These are phyloP conservation scores for Solanum acaule DNA, from an alignment of 257 asterid species.

Conservation along the genomic window DNA sequence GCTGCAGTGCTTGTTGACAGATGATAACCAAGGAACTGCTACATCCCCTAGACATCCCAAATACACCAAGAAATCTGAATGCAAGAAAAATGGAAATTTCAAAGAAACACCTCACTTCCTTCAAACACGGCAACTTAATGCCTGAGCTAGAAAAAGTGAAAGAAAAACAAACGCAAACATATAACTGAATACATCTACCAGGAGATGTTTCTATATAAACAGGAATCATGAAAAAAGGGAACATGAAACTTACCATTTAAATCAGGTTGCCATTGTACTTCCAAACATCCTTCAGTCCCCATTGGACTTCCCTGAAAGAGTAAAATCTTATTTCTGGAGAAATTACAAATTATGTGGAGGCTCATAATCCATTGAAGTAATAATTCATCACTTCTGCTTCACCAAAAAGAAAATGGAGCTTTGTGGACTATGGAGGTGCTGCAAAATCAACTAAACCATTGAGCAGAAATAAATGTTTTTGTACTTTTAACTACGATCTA, in stretches of 20 bases:
- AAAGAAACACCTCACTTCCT: neutral
- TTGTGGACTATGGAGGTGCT: neutral
- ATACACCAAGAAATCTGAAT: neutral
- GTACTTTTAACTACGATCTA: constrained; percentile 12
- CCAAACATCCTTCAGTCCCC: neutral
- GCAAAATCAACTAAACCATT: neutral
- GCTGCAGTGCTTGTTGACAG: neutral
- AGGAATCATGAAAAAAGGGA: neutral
- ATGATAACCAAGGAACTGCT: neutral
- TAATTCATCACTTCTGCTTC: neutral
- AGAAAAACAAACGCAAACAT: neutral
- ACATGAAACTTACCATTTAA: neutral
- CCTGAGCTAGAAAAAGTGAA: neutral
- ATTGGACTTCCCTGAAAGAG: neutral
- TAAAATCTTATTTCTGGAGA: neutral
- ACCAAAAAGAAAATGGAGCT: neutral
- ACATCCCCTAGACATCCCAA: neutral
- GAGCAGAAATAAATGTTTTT: neutral
- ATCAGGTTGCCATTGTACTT: neutral
- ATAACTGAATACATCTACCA: neutral
- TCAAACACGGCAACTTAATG: neutral
- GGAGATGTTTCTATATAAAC: neutral
- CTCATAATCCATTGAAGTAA: neutral
- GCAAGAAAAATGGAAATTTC: neutral
- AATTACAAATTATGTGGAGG: neutral